These are phyloP conservation scores for Argentina anserina DNA, from an alignment of 306 rosid genomes.

Conservation along the genomic window DNA sequence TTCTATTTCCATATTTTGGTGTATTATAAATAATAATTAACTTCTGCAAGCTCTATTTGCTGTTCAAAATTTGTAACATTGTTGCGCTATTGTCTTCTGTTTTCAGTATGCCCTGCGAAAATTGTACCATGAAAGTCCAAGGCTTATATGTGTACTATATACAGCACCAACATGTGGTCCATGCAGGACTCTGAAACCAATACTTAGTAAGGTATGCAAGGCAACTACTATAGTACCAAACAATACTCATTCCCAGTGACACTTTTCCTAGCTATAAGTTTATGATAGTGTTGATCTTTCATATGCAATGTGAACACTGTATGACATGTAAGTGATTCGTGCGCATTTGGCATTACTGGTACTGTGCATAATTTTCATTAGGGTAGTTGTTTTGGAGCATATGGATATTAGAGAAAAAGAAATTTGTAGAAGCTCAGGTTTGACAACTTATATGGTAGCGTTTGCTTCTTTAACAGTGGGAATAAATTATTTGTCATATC, in stretches of 20 bases:
- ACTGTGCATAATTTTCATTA: not conserved
- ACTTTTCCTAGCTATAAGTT: not conserved
- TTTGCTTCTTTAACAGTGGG: not conserved
- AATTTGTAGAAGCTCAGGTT: not conserved
- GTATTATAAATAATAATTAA: not conserved
- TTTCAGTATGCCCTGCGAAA: constrained; percentile 88
- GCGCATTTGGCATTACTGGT: not conserved
- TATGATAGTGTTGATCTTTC: constrained; percentile 5
- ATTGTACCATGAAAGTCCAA: constrained; percentile 92
- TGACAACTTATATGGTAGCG: not conserved
- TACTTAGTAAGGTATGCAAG: constrained; percentile 72
- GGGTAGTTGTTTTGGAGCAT: not conserved
- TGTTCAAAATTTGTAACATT: not conserved
- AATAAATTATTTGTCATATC: no score
- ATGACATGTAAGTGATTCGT: not conserved
- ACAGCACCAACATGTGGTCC: constrained; percentile 94
- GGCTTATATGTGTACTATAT: constrained; percentile 86
- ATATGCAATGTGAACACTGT: constrained; percentile 17
- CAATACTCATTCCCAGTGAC: constrained; percentile 16
- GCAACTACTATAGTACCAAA: constrained; percentile 3
- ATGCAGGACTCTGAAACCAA: constrained; percentile 92
- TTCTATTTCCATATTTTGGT: not conserved
- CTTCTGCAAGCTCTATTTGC: not conserved
- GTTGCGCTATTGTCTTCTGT: constrained; percentile 7
- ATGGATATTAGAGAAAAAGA: not conserved